Evolutionary conservation across 2,329 filamentous ascomycete genomes (phyloP), one percentile per base, ranked within the genome.

Genomic region (Lachnellula cervina): DNA sequence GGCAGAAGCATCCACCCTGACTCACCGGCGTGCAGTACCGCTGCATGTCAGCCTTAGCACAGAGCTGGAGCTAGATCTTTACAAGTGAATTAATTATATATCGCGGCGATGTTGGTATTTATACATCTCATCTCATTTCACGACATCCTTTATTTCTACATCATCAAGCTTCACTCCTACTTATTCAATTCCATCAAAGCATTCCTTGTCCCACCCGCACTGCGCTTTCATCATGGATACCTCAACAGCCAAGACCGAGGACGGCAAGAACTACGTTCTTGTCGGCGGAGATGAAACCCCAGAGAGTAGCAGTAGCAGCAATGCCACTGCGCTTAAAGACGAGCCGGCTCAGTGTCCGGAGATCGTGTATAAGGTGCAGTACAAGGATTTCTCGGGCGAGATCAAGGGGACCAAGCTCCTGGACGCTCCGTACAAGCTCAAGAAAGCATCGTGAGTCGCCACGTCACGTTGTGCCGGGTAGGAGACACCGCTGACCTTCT

Each of bases 361-460:
- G 25, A 63, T 63, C 25, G 25, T 63, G 4, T 63, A 63, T 43
- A 62, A 63, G 37, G 61, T 63, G 34, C 59, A 63, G 32, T 63
- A 63, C 42, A 63, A 63, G 38, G 59, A 62, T 49, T 54, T 59
- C 42, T 48, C 40, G 16, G 61, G 61, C 11, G 61, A 63, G 23
- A 62, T 63, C 14, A 63, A 62, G 25, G 61, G 59, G 16, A 62
- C 59, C 3, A 63, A 63, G n/a, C 38, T 60, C 5, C 42, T 62
- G 16, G 57, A 58, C 37, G 59, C 57, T 7, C 61, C 61, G 45
- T 63, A 62, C 14, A 63, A 63, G 42, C 48, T 63, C 37, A 63
- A 62, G 49, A 60, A 60, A 28, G 57, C 61, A 8, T 51, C 58
- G 57, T 61, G 49, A 49, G 52, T 45, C 17, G 4, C n/a, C n/a